Evolutionary conservation across 345 rosid species (phyloP), one percentile per base, ranked within the genome.

Genomic region (Camelina hispida): DNA sequence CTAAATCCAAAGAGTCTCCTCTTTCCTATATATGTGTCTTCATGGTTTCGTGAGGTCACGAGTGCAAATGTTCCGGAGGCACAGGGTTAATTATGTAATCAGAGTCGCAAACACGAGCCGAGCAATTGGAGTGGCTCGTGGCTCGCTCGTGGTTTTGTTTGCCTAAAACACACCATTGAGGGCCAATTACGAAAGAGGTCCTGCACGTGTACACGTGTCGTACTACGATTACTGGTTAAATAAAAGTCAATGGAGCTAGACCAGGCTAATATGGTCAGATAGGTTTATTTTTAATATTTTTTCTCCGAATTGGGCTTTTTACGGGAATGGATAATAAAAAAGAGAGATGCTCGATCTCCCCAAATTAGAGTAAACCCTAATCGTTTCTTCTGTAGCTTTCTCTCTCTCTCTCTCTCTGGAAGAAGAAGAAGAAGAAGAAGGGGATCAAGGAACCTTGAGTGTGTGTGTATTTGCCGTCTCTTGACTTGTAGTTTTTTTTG

Each of bases 331-430:
- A 62, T 64, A 37, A 71, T 77, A 73, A 22, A 44, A 46, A 9
- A 78, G 59, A 34, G 44, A 34, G 44, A 73, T 11, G 76, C 50
- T 78, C 68, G 44, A 59, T 72, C 70, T 53, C 66, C 75, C 75
- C 74, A 59, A 79, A 83, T 77, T 34, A 71, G 61, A 76, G 65
- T 74, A 78, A 84, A 84, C 87, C 85, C 84, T 84, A 82, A 73
- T 52, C 54, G 73, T 75, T 34, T 42, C 67, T 63, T 42, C 67
- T 63, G 25, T 66, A 46, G 12, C 48, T 72, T 53, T 59, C 28
- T 65, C 46, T 57, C 17, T 25, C 53, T 25, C 51, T 62, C 34
- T 25, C 53, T 25, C 35, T 62, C 34, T 61, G 28, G 17, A 7
- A 12, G 46, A 5, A 14, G 16, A 43, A 43, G 16, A 43, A n/a